A percentile compares a stretch with the other conserved stretches of the same genome.
Conservation (phyloP, 495 filamentous ascomycete genomes). For the Tuber magnatum region DNA sequence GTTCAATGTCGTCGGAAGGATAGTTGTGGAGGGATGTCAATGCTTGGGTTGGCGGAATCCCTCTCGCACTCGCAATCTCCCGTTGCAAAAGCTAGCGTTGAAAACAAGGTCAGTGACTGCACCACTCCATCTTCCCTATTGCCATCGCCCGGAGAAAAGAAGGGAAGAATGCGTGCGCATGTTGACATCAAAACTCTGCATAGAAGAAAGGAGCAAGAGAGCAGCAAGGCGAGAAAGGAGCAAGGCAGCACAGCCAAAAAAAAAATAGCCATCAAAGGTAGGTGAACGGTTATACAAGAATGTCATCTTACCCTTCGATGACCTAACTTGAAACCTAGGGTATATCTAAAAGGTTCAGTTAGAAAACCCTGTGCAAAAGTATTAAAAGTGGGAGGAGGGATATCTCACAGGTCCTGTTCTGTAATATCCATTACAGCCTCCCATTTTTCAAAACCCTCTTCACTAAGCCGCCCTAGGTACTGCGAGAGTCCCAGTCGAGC, state of each 20-base stretch:
- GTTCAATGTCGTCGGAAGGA: conserved; percentile 34
- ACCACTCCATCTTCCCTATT: background rate
- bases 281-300: conserved; percentile 7
- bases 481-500: conserved; percentile 65
- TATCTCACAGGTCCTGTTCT: conserved; percentile 65
- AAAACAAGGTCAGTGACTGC: conserved; percentile 22
- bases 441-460: conserved; percentile 75
- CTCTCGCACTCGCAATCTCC: conserved; percentile 53
- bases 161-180: background rate
- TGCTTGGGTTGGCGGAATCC: conserved; percentile 45
- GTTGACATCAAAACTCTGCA: background rate
- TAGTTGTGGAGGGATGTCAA: conserved; percentile 27
- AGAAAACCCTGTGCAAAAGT: conserved; percentile 22
- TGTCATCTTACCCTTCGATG: conserved; percentile 60
- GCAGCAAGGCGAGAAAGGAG: conserved; percentile 8
- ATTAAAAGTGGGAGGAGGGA: conserved; percentile 21
- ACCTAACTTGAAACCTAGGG: conserved; percentile 65
- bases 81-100: conserved; percentile 44
- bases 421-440: conserved; percentile 72
- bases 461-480: conserved; percentile 61
- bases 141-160: background rate
- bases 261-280: conserved; percentile 7
- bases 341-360: conserved; percentile 48
- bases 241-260: conserved; percentile 8
- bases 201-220: conserved; percentile 11